Evolutionary conservation across 148 eudicot genomes (phyloP), one percentile per base, ranked within the genome.

Genomic region (Amaranthus palmeri): DNA sequence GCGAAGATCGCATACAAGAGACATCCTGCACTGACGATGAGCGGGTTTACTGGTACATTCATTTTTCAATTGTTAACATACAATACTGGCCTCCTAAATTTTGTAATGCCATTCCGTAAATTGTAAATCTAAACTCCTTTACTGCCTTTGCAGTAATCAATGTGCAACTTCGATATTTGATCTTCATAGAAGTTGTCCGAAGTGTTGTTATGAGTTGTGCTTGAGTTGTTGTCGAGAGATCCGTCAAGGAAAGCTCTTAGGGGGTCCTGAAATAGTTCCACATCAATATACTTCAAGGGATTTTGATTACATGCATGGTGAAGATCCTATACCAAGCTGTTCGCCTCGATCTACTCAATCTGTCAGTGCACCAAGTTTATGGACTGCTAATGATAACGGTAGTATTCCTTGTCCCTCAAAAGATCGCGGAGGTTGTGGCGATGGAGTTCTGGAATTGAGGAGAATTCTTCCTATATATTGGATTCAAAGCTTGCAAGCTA

Each of bases 391-490:
- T 60, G 62, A 50, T 42, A 80, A 87, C 72, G 88, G 91, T 7
- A 84, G 73, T 70, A 75, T 93, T 67, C 74, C 80, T 55, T 93
- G 98, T 68, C 84, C 98, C 61, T 78, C 83, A 61, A 76, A 49
- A 67, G 96, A 86, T 53, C 79, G 91, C 76, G 98, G 96, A 72
- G 98, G 98, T 52, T 93, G 98, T 79, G 96, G 88, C 43, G 72
- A 56, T 13, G 66, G 83, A 55, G 68, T 80, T 45, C 77, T 93
- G 73, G 90, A 87, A 65, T 84, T 93, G 69, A 91, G 79, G 80
- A 76, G 85, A 58, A 78, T 93, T 73, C 82, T 91, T 68, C 87
- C 88, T 7, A 75, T 68, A 13, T 36, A 66, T 15, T 93, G 97
- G 93, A 84, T 89, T 54, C 74, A 59, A 54, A 70, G 44, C 69